A percentile compares a stretch with the other conserved stretches of the same genome.
Evolutionary conservation across 1,284 basidiomycete species (phyloP).

Genomic region (Melampsora abietis-canadensis): DNA sequence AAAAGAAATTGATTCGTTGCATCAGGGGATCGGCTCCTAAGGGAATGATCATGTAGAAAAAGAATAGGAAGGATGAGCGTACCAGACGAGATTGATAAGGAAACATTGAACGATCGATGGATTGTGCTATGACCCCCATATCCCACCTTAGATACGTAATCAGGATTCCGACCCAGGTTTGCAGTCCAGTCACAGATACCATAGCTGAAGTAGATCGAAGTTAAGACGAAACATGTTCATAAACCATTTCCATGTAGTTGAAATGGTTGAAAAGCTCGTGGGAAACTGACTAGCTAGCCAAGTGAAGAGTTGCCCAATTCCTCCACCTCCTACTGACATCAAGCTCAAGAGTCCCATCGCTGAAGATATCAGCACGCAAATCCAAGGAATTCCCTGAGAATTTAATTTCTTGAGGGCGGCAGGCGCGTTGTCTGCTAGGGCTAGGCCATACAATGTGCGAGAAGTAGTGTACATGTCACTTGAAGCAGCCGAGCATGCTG

Average conservation of each 20-base stretch:
- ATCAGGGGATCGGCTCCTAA: no score
- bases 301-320: conserved; percentile 66
- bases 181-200: conserved; percentile 61
- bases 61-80: not conserved
- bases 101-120: conserved; percentile 64
- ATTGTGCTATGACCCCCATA: conserved; percentile 69
- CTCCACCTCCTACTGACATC: conserved; percentile 63
- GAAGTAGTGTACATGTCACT: conserved; percentile 61
- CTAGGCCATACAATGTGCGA: conserved; percentile 59
- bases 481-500: conserved; percentile 61
- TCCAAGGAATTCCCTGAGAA: conserved; percentile 70
- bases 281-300: conserved; percentile 63
- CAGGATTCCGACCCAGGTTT: conserved; percentile 80
- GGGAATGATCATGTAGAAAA: not conserved
- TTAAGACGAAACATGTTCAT: not conserved
- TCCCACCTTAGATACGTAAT: conserved; percentile 77
- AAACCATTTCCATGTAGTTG: not conserved
- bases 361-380: conserved; percentile 66
- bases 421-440: conserved; percentile 57
- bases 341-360: conserved; percentile 69
- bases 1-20: not conserved
- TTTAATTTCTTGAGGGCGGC: conserved; percentile 57
- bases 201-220: conserved; percentile 49
- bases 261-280: not conserved
- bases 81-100: conserved; percentile 62